Percentiles rank a stretch among this genome's conserved stretches.
Evolutionary conservation across 495 filamentous ascomycete genomes (phyloP).

Genomic region (Echria macrotheca): DNA sequence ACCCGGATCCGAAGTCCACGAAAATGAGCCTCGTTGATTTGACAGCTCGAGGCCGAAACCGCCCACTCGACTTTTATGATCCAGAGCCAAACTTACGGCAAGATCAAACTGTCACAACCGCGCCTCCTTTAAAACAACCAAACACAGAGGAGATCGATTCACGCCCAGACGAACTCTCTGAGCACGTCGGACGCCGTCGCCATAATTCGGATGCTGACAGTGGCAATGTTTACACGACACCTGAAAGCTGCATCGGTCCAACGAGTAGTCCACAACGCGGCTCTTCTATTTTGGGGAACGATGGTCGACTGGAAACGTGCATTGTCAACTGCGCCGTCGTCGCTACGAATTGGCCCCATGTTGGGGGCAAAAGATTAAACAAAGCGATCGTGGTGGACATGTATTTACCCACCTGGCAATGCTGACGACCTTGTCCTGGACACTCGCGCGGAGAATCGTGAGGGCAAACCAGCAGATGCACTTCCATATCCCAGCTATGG

Average conservation of each 20-base stretch:
- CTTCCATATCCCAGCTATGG: too few relatives aligned
- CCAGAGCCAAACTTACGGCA: background rate
- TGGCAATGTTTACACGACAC: too few relatives aligned
- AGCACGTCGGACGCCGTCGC: too few relatives aligned
- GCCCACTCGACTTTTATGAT: slow-evolving; percentile 27
- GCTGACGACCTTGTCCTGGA: background rate
- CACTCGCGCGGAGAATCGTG: too few relatives aligned
- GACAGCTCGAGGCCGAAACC: slow-evolving; percentile 26
- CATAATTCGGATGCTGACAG: too few relatives aligned
- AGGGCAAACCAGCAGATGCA: too few relatives aligned
- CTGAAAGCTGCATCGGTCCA: too few relatives aligned
- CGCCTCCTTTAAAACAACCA: too few relatives aligned
- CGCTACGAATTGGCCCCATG: slow-evolving; percentile 60
- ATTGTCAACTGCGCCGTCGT: slow-evolving; percentile 73
- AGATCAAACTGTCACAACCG: too few relatives aligned
- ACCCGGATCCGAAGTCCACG: slow-evolving; percentile 26
- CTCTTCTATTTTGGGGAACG: slow-evolving; percentile 21
- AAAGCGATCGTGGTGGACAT: slow-evolving; percentile 76
- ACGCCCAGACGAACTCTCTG: too few relatives aligned
- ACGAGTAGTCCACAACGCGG: too few relatives aligned
- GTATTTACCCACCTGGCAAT: slow-evolving; percentile 54
- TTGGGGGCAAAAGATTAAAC: slow-evolving; percentile 54
- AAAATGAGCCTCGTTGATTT: slow-evolving; percentile 43
- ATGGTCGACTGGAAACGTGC: slow-evolving; percentile 61
- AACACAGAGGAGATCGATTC: too few relatives aligned